phyloP scores from a whole-genome alignment of 352 stramenopile species.

The Phytophthora vignae region DNA sequence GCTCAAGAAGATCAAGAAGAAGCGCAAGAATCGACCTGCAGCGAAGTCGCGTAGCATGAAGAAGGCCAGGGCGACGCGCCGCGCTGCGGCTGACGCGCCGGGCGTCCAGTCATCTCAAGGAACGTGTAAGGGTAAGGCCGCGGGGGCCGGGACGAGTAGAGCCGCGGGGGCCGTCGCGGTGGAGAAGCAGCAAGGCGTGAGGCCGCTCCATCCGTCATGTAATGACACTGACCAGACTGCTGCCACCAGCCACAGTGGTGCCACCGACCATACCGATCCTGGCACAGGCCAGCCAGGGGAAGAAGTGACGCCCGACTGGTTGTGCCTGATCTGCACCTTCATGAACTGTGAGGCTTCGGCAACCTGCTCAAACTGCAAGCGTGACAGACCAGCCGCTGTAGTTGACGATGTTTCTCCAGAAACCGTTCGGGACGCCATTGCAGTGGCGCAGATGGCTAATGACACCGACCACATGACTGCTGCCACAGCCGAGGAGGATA shows the following conservation, averaged over 20 bases:
- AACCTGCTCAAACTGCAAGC: background rate
- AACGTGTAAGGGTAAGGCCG: background rate
- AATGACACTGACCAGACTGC: background rate
- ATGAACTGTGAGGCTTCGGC: background rate
- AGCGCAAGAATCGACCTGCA: background rate
- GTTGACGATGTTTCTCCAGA: background rate
- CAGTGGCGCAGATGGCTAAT: background rate
- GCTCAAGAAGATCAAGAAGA: background rate
- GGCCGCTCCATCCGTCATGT: background rate
- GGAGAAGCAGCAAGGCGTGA: no score
- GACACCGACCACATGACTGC: background rate
- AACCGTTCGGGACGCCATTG: no score
- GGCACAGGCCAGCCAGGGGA: background rate
- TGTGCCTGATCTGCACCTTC: background rate
- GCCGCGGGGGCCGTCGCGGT: background rate
- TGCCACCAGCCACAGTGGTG: background rate
- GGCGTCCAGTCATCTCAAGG: background rate
- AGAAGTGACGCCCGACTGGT: no score
- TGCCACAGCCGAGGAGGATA: background rate
- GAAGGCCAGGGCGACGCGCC: background rate
- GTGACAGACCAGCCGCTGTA: background rate
- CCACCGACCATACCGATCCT: background rate
- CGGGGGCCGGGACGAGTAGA: background rate
- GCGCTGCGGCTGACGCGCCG: background rate
- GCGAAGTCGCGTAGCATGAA: background rate